Evolutionary conservation across 2,329 filamentous ascomycete genomes (phyloP).

Genomic region (Akanthomyces dipterigenus): DNA sequence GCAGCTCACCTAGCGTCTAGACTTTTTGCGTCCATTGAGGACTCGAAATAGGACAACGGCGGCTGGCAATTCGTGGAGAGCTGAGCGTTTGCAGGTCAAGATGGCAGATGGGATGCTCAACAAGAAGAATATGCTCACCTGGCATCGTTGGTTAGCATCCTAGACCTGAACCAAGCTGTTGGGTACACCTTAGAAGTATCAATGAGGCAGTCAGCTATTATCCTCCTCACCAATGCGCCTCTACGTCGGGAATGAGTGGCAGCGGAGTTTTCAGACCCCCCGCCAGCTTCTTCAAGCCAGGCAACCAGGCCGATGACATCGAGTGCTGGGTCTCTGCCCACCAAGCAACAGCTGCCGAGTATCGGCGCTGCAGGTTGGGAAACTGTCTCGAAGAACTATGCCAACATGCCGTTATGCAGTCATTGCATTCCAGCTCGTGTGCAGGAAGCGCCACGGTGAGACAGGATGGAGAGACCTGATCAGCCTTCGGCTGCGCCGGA

Average conservation of each 20-base stretch:
- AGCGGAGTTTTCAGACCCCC: not conserved
- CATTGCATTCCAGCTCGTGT: slow-evolving; percentile 16
- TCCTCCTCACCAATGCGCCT: not conserved
- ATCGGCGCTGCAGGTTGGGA: not conserved
- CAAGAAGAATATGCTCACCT: not conserved
- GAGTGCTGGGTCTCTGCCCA: not conserved
- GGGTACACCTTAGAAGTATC: not conserved
- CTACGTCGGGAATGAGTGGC: not conserved
- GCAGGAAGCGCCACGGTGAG: not conserved
- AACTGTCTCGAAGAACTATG: not conserved
- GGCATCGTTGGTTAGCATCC: not conserved
- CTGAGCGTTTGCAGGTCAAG: not conserved
- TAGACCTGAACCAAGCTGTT: not conserved
- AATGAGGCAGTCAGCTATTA: slow-evolving; percentile 1
- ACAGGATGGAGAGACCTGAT: slow-evolving; percentile 5
- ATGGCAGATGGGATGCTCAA: not conserved
- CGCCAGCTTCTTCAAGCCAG: not conserved
- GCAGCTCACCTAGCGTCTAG: not conserved
- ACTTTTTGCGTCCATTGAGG: not conserved
- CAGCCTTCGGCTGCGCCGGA: slow-evolving; percentile 4
- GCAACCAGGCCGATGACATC: not conserved
- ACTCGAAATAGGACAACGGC: not conserved
- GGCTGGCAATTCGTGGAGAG: not conserved
- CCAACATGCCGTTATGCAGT: slow-evolving; percentile 15
- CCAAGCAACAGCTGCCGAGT: not conserved